A percentile compares a stretch with the other conserved stretches of the same genome.
Evolutionary conservation across 2,329 filamentous ascomycete species (phyloP).

Genomic region (Sporothrix pallida): DNA sequence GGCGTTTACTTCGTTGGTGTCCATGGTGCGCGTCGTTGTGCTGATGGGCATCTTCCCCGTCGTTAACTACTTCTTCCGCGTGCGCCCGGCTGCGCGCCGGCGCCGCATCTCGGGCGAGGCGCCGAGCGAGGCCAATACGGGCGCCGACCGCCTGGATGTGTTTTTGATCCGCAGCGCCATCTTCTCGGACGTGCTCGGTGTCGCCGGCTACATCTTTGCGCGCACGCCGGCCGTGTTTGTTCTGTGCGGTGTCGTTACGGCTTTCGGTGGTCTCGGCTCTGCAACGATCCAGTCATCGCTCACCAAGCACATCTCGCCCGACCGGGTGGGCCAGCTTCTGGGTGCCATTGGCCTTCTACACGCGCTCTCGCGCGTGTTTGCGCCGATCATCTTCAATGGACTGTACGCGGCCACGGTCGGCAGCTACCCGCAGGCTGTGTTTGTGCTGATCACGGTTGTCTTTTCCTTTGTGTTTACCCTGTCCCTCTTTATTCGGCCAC

Average conservation of each 20-base stretch:
- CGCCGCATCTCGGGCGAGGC: slow-evolving; percentile 48
- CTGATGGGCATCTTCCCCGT: slow-evolving; percentile 77
- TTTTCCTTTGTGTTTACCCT: slow-evolving; percentile 71
- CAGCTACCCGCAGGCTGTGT: slow-evolving; percentile 79
- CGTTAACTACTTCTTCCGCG: slow-evolving; percentile 76
- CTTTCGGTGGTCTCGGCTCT: slow-evolving; percentile 81
- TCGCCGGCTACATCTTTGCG: slow-evolving; percentile 73
- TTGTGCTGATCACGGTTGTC: slow-evolving; percentile 71
- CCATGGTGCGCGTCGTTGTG: slow-evolving; percentile 73
- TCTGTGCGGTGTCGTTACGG: slow-evolving; percentile 71
- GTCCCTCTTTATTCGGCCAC: slow-evolving; percentile 73
- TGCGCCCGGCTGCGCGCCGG: slow-evolving; percentile 54
- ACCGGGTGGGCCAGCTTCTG: slow-evolving; percentile 83
- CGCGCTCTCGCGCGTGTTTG: slow-evolving; percentile 76
- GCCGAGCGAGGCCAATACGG: slow-evolving; percentile 61
- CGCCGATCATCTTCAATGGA: slow-evolving; percentile 82
- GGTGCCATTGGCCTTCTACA: slow-evolving; percentile 88
- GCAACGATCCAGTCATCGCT: slow-evolving; percentile 83
- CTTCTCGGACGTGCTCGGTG: slow-evolving; percentile 76
- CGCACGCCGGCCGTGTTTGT: slow-evolving; percentile 69
- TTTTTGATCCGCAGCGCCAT: slow-evolving; percentile 76
- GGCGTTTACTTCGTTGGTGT: slow-evolving; percentile 80
- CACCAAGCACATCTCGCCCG: slow-evolving; percentile 87
- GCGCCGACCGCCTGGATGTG: slow-evolving; percentile 79
- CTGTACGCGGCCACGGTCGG: slow-evolving; percentile 84